Base-by-base conservation (phyloP, 129 eudicot genomes). In the Scalesia atractyloides region DNA sequence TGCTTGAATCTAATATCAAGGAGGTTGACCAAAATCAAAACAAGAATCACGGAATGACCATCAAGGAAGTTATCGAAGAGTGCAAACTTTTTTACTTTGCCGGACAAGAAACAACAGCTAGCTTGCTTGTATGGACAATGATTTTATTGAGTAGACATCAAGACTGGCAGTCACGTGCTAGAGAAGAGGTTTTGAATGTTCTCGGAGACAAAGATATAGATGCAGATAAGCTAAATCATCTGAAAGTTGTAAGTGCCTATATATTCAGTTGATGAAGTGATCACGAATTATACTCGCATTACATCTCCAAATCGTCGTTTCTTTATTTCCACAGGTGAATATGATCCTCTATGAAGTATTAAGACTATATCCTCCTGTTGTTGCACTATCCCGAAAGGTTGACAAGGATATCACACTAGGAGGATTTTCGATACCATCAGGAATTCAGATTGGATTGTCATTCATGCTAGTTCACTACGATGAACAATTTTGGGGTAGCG, bases 121-220 rank as follows among this genome's bases (percentile, higher is more conserved):
- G 16, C 64, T 11, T 58, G 64, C 64, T 58, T 58, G 64, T 58
- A 58, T 58, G 64, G 64, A 58, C 64, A 0, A 24, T 58, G 64
- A 58, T 58, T 1, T 58, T 58, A 58, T 58, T 58, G 64, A 58
- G 64, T 58, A 52, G 26, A 52, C 59, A 52, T 52, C 59, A 52
- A 17, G 26, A 19, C 9, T 75, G 80, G 80, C 80, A 41, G 24
- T 62, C 47, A 53, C 68, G 46, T 51, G 80, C 73, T 5, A 75
- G 74, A 43, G 56, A 66, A 66, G 73, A 75, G 36, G 80, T 75
- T 6, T 5, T 66, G 1, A 49, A 75, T 33, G 68, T 54, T 9
- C 0, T 75, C 24, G 60, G 12, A 11, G 26, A 52, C 62, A 20
- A 56, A 20, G 36, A 57, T 22, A 57, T 57, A 0, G 7, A 57